Evolutionary conservation across 768 basidiomycete genomes (phyloP).

Genomic region (Boletales sp.): DNA sequence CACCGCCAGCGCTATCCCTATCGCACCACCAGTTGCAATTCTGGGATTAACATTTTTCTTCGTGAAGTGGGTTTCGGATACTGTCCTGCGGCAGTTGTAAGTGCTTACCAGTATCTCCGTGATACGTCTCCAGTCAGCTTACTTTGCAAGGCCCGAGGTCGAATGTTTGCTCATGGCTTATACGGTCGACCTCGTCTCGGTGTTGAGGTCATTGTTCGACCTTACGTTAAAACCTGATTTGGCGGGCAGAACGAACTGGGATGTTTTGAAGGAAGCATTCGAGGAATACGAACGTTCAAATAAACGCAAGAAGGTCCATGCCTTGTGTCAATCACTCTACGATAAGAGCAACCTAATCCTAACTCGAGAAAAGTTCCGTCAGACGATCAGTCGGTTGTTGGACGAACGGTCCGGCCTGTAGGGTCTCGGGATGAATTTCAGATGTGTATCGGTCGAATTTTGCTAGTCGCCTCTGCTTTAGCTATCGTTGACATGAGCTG

Average conservation of each 20-base stretch:
- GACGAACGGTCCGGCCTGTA: not conserved
- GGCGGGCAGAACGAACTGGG: slow-evolving; percentile 5
- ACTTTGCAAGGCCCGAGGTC: not conserved
- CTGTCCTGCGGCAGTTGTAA: not conserved
- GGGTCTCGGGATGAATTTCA: not conserved
- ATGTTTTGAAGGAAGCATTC: slow-evolving; percentile 2
- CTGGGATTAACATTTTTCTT: slow-evolving; percentile 3
- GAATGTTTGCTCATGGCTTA: slow-evolving; percentile 3
- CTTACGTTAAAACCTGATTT: slow-evolving; percentile 6
- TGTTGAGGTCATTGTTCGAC: not conserved
- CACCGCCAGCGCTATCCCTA: not conserved
- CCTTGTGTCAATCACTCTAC: not conserved
- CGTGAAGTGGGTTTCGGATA: slow-evolving; percentile 3
- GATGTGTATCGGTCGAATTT: not conserved
- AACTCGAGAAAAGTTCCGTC: not conserved
- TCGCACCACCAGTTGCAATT: slow-evolving; percentile 3
- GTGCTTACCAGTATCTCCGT: not conserved
- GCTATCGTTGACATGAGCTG: too few relatives aligned
- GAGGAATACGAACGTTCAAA: slow-evolving; percentile 2
- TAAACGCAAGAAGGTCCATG: not conserved
- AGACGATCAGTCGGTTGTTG: not conserved
- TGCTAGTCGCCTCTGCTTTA: too few relatives aligned
- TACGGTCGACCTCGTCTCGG: slow-evolving; percentile 2
- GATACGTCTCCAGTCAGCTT: not conserved
- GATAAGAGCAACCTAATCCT: not conserved